Evolutionary conservation across 2,329 filamentous ascomycete genomes (phyloP).

Genomic region (Aspergillus jensenii): DNA sequence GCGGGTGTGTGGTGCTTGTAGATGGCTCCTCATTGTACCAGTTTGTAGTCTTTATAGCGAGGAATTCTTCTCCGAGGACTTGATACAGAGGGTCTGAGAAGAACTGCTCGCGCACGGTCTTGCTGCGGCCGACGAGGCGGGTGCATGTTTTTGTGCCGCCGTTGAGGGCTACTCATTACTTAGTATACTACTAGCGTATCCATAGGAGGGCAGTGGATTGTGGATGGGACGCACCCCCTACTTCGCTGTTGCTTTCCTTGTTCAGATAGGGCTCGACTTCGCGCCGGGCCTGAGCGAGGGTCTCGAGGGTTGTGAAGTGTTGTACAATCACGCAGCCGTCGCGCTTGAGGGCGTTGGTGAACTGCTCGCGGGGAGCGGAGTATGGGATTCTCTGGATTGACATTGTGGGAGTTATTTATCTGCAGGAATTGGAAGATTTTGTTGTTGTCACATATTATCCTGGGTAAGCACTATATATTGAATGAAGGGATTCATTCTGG

Average conservation of each 20-base stretch:
- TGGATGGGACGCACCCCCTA: constrained; percentile 3
- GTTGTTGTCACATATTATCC: too few species aligned
- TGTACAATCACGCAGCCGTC: constrained; percentile 13
- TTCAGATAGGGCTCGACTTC: constrained; percentile 12
- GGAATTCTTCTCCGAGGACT: constrained; percentile 19
- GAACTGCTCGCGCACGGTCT: constrained; percentile 10
- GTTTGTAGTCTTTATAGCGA: constrained; percentile 28
- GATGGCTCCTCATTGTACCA: constrained; percentile 28
- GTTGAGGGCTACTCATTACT: neutral
- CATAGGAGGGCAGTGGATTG: neutral
- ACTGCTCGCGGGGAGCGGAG: neutral
- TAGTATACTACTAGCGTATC: neutral
- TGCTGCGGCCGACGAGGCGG: constrained; percentile 15
- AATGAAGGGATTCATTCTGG: too few species aligned
- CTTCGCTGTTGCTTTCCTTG: constrained; percentile 5
- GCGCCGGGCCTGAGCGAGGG: neutral
- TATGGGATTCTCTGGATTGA: neutral
- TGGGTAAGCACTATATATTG: too few species aligned
- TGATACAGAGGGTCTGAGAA: constrained; percentile 15
- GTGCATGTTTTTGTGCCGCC: constrained; percentile 12
- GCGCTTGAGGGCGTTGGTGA: constrained; percentile 2
- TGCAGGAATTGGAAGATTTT: too few species aligned
- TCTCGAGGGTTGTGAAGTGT: constrained; percentile 8
- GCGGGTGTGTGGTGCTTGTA: constrained; percentile 26
- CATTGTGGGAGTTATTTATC: neutral